Evolutionary conservation across 148 eudicot species (phyloP).

Genomic region (Mesembryanthemum crystallinum): DNA sequence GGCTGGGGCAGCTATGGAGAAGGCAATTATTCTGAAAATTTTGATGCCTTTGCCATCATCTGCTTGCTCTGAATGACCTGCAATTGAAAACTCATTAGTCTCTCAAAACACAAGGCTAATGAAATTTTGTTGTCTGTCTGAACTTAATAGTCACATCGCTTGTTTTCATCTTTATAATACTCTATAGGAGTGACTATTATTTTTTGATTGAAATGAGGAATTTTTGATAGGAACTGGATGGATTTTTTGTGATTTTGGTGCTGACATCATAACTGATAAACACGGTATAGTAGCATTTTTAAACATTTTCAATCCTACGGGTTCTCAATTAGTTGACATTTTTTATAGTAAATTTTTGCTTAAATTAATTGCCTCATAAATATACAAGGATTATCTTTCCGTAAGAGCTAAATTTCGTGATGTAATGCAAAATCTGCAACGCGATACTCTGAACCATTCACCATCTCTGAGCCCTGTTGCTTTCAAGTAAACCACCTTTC

Average conservation of each 20-base stretch:
- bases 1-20: slow-evolving; percentile 55
- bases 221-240: too few species aligned
- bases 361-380: background rate
- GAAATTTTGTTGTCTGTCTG: too few species aligned
- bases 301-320: background rate
- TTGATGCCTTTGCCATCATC: slow-evolving; percentile 19
- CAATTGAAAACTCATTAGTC: background rate
- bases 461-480: background rate
- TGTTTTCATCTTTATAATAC: too few species aligned
- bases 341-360: background rate
- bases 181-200: too few species aligned
- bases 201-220: too few species aligned
- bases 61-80: slow-evolving; percentile 19
- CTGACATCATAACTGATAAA: too few species aligned
- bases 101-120: background rate
- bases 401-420: background rate
- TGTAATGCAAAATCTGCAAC: slow-evolving; percentile 9
- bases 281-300: background rate
- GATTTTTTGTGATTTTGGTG: too few species aligned
- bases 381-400: background rate
- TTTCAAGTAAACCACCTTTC: background rate
- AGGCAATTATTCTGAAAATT: slow-evolving; percentile 48
- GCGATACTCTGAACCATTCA: slow-evolving; percentile 7
- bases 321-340: background rate
- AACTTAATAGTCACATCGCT: too few species aligned